These are phyloP conservation scores for Colletotrichum falcatum DNA, from an alignment of 2,329 filamentous ascomycete genomes.

Conservation along the genomic window DNA sequence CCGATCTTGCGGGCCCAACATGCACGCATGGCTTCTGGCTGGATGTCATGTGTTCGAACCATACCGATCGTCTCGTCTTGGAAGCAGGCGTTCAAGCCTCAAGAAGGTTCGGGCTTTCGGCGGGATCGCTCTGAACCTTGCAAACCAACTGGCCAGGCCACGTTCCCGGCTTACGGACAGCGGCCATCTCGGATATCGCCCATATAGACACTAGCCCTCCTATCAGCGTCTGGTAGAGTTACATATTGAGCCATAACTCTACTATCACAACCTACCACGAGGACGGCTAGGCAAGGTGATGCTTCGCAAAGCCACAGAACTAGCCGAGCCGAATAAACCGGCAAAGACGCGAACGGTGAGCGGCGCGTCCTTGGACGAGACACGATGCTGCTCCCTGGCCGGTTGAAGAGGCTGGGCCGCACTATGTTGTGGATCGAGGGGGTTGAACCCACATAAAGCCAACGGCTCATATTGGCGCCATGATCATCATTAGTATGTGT, in stretches of 20 bases:
- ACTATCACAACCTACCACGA: not conserved
- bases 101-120: not conserved
- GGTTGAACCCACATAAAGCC: not conserved
- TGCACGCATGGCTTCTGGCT: not conserved
- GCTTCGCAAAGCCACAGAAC: not conserved
- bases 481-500: too few species aligned
- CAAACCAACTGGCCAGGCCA: not conserved
- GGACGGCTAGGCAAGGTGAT: not conserved
- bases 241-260: not conserved
- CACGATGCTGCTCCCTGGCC: not conserved
- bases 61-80: not conserved
- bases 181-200: too few species aligned
- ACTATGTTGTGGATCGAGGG: not conserved
- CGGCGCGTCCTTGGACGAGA: not conserved
- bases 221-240: not conserved
- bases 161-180: not conserved
- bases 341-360: too few species aligned
- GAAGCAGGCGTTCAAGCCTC: not conserved
- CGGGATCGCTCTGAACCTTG: not conserved
- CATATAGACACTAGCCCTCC: not conserved
- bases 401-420: too few species aligned
- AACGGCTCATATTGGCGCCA: not conserved
- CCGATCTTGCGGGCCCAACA: not conserved
- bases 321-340: not conserved
- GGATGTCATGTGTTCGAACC: not conserved